Evolutionary conservation across 2,329 filamentous ascomycete genomes (phyloP).

Genomic region (Sclerotinia sclerotiorum): DNA sequence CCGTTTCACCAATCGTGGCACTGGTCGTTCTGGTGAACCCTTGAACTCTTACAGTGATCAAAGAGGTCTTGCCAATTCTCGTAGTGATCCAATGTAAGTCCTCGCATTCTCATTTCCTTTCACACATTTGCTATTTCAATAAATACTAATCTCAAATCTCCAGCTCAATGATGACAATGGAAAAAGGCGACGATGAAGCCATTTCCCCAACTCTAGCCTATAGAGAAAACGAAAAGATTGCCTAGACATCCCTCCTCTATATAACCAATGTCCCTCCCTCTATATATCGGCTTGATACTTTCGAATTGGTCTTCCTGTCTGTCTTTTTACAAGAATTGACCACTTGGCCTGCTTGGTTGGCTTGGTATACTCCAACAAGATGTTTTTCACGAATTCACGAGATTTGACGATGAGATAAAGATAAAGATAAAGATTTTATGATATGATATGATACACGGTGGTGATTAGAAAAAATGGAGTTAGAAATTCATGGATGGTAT

Average conservation of each 20-base stretch:
- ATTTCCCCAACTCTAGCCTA: conserved; percentile 8
- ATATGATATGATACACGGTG: background rate
- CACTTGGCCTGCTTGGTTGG: background rate
- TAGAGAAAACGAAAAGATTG: conserved; percentile 12
- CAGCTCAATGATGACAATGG: conserved; percentile 18
- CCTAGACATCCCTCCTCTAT: background rate
- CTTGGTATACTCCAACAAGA: background rate
- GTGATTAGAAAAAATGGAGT: background rate
- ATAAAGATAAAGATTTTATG: background rate
- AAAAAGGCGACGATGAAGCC: conserved; percentile 12
- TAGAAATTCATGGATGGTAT: background rate
- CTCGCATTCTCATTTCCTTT: no score
- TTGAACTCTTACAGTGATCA: conserved; percentile 7
- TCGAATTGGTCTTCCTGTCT: background rate
- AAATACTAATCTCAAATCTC: background rate
- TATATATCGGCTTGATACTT: background rate
- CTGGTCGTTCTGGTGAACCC: background rate
- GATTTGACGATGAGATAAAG: background rate
- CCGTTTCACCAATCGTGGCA: conserved; percentile 5
- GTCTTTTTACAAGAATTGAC: background rate
- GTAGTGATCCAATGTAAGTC: conserved; percentile 15
- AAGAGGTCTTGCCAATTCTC: background rate
- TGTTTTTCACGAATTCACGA: conserved; percentile 2
- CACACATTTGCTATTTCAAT: background rate
- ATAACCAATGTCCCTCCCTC: conserved; percentile 1